A percentile compares a stretch with the other conserved stretches of the same genome.
Conservation (phyloP, 495 filamentous ascomycete genomes). For the Hyaloscypha finlandica region DNA sequence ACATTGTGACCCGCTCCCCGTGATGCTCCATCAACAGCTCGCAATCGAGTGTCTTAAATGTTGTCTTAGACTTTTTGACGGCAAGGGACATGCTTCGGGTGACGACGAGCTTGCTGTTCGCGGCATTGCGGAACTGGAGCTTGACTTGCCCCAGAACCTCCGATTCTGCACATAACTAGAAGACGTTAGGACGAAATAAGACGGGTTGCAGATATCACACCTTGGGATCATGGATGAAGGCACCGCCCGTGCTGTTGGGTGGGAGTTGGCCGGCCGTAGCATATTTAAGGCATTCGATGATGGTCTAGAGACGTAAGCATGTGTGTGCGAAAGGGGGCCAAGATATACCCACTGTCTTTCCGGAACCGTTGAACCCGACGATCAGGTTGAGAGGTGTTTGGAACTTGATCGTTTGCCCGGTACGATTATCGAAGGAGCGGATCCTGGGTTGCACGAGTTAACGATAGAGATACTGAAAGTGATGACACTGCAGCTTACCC, state of each 20-base stretch:
- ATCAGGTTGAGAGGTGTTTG: slow-evolving; percentile 90
- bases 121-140: slow-evolving; percentile 76
- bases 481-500: slow-evolving; percentile 51
- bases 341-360: slow-evolving; percentile 68
- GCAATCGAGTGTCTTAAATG: slow-evolving; percentile 79
- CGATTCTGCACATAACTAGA: slow-evolving; percentile 78
- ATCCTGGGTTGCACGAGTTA: slow-evolving; percentile 52
- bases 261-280: slow-evolving; percentile 92
- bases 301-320: slow-evolving; percentile 58
- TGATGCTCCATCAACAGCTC: slow-evolving; percentile 71
- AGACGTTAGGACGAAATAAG: slow-evolving; percentile 18
- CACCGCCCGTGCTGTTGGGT: slow-evolving; percentile 89
- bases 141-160: slow-evolving; percentile 92
- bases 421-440: slow-evolving; percentile 82
- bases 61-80: slow-evolving; percentile 74
- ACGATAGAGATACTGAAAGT: neutral
- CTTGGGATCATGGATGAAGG: slow-evolving; percentile 96
- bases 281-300: slow-evolving; percentile 99
- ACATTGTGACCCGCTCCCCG: slow-evolving; percentile 78
- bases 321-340: slow-evolving; percentile 25
- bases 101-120: slow-evolving; percentile 74
- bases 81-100: slow-evolving; percentile 82
- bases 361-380: slow-evolving; percentile 94
- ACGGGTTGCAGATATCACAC: slow-evolving; percentile 36
- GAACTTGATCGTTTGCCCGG: slow-evolving; percentile 82